A percentile compares a stretch with the other conserved stretches of the same genome.
Evolutionary conservation across 208 protist species (phyloP).

Genomic region (Porcisia deanei): DNA sequence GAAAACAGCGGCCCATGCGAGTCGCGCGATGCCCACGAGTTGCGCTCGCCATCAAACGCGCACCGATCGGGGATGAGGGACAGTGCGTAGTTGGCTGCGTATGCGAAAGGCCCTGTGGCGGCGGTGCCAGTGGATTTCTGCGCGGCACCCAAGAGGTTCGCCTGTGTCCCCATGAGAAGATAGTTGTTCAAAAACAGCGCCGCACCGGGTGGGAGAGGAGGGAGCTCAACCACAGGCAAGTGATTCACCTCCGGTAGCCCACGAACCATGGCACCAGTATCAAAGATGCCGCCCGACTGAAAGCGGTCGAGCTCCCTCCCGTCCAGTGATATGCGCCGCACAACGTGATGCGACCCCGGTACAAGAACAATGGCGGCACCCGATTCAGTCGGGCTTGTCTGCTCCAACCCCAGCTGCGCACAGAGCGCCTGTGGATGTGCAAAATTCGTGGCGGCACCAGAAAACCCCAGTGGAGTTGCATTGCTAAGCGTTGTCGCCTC

Average conservation of each 20-base stretch:
- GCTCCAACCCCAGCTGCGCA: conserved; percentile 47
- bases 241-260: conserved; percentile 41
- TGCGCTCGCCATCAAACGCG: conserved; percentile 67
- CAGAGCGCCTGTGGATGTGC: conserved; percentile 40
- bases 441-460: conserved; percentile 26
- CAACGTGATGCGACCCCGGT: conserved; percentile 73
- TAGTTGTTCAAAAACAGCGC: conserved; percentile 73
- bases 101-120: conserved; percentile 21
- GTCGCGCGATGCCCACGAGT: conserved; percentile 71
- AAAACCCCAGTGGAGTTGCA: conserved; percentile 54
- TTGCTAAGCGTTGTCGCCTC: conserved; percentile 62
- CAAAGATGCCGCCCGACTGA: conserved; percentile 54
- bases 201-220: conserved; percentile 48
- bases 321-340: conserved; percentile 53
- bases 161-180: conserved; percentile 38
- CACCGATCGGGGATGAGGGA: conserved; percentile 75
- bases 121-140: background rate
- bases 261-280: conserved; percentile 65
- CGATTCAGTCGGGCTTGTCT: background rate
- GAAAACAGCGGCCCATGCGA: conserved; percentile 67
- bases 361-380: conserved; percentile 36
- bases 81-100: conserved; percentile 54
- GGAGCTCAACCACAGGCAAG: conserved; percentile 45
- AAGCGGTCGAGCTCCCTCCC: conserved; percentile 66
- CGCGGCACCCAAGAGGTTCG: conserved; percentile 43